Evolutionary conservation across 768 basidiomycete species (phyloP).

Genomic region (Tulasnella sp.): DNA sequence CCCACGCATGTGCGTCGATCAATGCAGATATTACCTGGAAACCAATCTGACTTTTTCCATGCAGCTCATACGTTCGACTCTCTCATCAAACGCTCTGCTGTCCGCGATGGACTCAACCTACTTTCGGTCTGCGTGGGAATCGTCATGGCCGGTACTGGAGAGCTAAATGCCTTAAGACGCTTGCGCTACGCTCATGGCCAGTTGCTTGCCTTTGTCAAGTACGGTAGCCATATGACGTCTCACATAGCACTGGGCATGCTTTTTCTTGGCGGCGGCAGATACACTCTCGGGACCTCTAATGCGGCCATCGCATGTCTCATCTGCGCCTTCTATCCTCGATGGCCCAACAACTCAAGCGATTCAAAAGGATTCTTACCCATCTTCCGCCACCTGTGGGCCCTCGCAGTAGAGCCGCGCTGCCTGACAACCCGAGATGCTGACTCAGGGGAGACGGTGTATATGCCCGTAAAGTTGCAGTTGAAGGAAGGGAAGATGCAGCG

Average conservation of each 20-base stretch:
- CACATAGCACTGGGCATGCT: conserved; percentile 85
- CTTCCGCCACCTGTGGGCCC: conserved; percentile 88
- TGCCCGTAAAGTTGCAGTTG: conserved; percentile 81
- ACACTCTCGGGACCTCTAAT: conserved; percentile 84
- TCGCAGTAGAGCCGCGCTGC: conserved; percentile 90
- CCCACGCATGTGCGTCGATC: conserved; percentile 11
- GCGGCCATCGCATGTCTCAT: conserved; percentile 85
- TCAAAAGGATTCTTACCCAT: conserved; percentile 89
- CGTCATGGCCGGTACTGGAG: conserved; percentile 97
- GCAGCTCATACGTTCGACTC: conserved; percentile 72
- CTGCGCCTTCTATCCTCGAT: conserved; percentile 85
- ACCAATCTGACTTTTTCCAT: not conserved
- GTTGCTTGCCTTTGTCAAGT: conserved; percentile 49
- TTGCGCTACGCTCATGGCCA: conserved; percentile 85
- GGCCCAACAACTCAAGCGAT: conserved; percentile 65
- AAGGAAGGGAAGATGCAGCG: conserved; percentile 47
- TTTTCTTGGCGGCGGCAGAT: conserved; percentile 87
- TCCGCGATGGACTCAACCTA: conserved; percentile 78
- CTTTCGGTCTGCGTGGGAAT: conserved; percentile 79
- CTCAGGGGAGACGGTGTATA: conserved; percentile 77
- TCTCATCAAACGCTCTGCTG: conserved; percentile 75
- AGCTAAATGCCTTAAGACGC: conserved; percentile 77
- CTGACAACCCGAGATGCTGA: conserved; percentile 88
- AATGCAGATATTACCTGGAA: not conserved
- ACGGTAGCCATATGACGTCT: conserved; percentile 81